Conservation (phyloP, 2,329 filamentous ascomycete species). For the Pestalotiopsis sp. region DNA sequence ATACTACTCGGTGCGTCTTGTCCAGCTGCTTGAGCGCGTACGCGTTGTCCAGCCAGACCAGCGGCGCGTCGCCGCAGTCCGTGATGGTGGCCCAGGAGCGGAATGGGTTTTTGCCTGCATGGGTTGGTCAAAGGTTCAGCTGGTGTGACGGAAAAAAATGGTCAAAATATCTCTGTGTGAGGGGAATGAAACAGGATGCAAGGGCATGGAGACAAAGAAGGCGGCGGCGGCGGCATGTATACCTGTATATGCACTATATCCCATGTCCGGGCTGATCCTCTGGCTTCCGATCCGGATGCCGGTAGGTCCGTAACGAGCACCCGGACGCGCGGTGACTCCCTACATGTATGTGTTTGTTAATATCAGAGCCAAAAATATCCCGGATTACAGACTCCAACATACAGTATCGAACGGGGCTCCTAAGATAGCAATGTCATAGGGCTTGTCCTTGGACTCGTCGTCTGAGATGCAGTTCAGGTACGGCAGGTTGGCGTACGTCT, state of each 20-base stretch:
- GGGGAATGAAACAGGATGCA: background rate
- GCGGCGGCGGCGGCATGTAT: background rate
- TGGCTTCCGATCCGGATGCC: conserved; percentile 35
- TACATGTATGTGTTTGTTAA: conserved; percentile 5
- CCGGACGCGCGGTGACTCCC: conserved; percentile 36
- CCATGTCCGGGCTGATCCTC: conserved; percentile 24
- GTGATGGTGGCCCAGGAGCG: conserved; percentile 73
- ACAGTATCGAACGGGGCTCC: conserved; percentile 55
- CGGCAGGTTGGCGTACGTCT: conserved; percentile 65
- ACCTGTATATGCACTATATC: conserved; percentile 54
- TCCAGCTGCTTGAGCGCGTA: conserved; percentile 76
- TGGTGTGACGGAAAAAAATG: too few species aligned
- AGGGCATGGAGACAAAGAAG: background rate
- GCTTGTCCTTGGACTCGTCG: conserved; percentile 42
- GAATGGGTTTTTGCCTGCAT: conserved; percentile 63
- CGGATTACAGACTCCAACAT: conserved; percentile 11
- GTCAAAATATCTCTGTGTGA: too few species aligned
- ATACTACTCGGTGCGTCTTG: conserved; percentile 57
- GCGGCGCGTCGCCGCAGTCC: conserved; percentile 79
- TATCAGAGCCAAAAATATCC: too few species aligned
- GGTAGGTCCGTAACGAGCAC: conserved; percentile 38
- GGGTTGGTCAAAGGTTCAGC: background rate
- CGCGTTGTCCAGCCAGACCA: conserved; percentile 77
- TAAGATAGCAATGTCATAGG: conserved; percentile 61
- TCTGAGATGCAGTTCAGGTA: conserved; percentile 64